phyloP scores from a whole-genome alignment of 2,329 filamentous ascomycete species.

The Sporothrix pseudoabietina region DNA sequence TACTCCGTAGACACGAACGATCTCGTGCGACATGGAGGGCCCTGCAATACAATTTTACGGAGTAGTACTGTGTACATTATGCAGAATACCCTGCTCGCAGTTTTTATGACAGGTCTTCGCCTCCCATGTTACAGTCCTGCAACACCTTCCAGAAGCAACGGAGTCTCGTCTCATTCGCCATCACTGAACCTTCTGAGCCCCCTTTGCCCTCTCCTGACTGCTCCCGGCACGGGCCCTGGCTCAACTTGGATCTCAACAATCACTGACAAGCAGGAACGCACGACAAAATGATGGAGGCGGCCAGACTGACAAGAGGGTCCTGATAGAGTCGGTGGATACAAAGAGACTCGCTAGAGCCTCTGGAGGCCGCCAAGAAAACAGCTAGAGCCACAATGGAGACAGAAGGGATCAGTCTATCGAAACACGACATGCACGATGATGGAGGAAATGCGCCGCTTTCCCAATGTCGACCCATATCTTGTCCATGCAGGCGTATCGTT shows the following conservation, averaged over 20 bases:
- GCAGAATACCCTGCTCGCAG: not conserved
- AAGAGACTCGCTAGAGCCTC: not conserved
- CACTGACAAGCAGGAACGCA: not conserved
- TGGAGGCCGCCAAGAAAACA: not conserved
- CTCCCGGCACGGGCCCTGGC: not conserved
- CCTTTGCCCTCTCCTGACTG: not conserved
- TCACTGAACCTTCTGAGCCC: not conserved
- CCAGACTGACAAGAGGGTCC: not conserved
- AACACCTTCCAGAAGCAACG: not conserved
- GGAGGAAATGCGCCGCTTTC: not conserved
- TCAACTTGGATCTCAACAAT: not conserved
- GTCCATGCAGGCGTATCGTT: not conserved
- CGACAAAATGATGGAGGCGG: not conserved
- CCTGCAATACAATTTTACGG: not conserved
- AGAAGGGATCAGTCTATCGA: constrained; percentile 20
- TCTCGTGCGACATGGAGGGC: constrained; percentile 1
- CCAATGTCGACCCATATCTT: not conserved
- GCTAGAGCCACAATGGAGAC: not conserved
- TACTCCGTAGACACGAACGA: not conserved
- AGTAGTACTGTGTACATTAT: not conserved
- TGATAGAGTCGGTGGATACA: not conserved
- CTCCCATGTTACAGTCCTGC: not conserved
- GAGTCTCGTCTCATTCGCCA: not conserved
- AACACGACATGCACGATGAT: constrained; percentile 12
- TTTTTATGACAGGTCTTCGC: not conserved